A percentile compares a stretch with the other conserved stretches of the same genome.
These are phyloP conservation scores for Arthrinium puccinioides DNA, from an alignment of 2,329 filamentous ascomycete species.

Conservation along the genomic window DNA sequence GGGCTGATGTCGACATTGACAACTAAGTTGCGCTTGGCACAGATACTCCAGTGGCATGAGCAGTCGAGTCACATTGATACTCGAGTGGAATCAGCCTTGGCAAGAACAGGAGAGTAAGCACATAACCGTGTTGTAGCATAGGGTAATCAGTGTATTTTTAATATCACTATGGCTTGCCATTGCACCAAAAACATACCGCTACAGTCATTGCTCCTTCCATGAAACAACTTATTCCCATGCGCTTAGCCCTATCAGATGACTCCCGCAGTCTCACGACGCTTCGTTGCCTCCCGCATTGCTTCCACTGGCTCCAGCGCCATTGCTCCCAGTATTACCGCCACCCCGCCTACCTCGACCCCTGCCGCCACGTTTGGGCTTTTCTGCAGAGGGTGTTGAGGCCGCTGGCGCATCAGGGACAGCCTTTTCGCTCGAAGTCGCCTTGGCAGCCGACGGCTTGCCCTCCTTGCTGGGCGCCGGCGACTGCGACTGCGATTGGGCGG, in stretches of 20 bases:
- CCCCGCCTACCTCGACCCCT: slow-evolving; percentile 21
- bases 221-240: neutral
- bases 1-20: no score
- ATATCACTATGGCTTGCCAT: no score
- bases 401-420: slow-evolving; percentile 9
- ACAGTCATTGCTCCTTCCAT: neutral
- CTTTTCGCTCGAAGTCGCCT: neutral
- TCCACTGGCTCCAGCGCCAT: neutral
- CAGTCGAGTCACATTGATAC: no score
- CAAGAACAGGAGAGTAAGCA: no score
- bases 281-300: neutral
- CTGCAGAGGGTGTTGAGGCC: slow-evolving; percentile 13
- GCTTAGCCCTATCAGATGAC: neutral
- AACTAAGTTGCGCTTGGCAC: no score
- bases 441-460: neutral
- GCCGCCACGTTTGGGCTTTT: slow-evolving; percentile 21
- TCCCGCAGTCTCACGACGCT: neutral
- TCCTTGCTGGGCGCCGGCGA: neutral
- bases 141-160: no score
- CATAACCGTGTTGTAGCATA: no score
- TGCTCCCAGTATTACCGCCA: slow-evolving; percentile 11
- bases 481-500: neutral
- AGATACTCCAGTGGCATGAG: no score
- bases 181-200: no score
- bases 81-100: no score